phyloP scores from a whole-genome alignment of 345 rosid species.

The Pugionium dolabratum region DNA sequence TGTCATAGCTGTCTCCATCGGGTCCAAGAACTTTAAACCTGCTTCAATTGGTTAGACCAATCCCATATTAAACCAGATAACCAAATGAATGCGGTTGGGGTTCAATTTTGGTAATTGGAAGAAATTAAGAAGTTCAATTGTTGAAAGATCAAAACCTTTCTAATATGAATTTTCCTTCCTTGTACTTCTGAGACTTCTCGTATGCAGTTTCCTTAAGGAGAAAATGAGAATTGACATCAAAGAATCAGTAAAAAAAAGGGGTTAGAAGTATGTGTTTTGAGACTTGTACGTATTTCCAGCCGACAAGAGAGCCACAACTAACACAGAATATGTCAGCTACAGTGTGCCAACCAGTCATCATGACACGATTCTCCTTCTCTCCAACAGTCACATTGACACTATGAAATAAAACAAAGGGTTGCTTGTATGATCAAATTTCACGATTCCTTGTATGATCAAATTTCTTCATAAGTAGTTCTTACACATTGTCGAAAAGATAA shows the following conservation, averaged over 20 bases:
- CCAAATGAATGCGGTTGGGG: neutral
- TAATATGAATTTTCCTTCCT: constrained; percentile 77
- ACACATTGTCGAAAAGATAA: constrained; percentile 75
- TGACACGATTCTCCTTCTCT: constrained; percentile 61
- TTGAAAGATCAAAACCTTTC: constrained; percentile 51
- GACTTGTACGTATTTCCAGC: constrained; percentile 80
- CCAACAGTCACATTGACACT: constrained; percentile 71
- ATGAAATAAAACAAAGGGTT: neutral
- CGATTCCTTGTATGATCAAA: constrained; percentile 1
- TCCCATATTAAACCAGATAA: neutral
- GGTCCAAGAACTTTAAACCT: constrained; percentile 76
- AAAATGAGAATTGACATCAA: constrained; percentile 4
- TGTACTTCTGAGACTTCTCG: constrained; percentile 66
- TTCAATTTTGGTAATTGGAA: neutral
- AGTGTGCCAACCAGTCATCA: constrained; percentile 80
- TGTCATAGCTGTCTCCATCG: constrained; percentile 49
- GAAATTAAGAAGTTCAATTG: constrained; percentile 1
- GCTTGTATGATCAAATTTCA: neutral
- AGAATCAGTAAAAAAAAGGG: constrained; percentile 12
- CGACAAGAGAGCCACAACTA: constrained; percentile 73
- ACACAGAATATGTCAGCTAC: constrained; percentile 84
- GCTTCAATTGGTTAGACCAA: constrained; percentile 27
- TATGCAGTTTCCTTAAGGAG: constrained; percentile 55
- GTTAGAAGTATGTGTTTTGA: neutral
- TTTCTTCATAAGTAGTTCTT: constrained; percentile 39